A percentile compares a stretch with the other conserved stretches of the same genome.
phyloP scores from a whole-genome alignment of 257 asterid genomes.

The Solanum sitiens region DNA sequence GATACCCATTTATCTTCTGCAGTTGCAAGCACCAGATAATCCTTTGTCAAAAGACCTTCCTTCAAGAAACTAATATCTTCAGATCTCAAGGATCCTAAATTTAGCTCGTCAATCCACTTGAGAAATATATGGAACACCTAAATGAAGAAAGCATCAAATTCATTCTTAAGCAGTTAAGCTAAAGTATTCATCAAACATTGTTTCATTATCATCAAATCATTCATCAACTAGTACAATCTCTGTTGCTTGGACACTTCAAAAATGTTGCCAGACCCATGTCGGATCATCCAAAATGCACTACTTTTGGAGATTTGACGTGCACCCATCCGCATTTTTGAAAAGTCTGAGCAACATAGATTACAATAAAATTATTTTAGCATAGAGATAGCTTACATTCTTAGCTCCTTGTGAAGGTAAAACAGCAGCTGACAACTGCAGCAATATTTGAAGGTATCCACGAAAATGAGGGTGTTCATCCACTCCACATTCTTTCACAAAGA shows the following conservation, averaged over 20 bases:
- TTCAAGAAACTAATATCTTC: constrained; percentile 57
- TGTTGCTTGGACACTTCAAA: not conserved
- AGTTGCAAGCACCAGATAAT: constrained; percentile 68
- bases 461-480: constrained; percentile 61
- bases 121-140: constrained; percentile 71
- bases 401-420: constrained; percentile 74
- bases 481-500: constrained; percentile 84
- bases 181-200: not conserved
- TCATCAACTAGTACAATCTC: not conserved
- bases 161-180: not conserved
- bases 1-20: constrained; percentile 94
- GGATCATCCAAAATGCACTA: not conserved
- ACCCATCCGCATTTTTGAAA: not conserved
- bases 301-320: not conserved
- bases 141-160: not conserved
- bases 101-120: constrained; percentile 65
- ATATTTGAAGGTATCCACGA: constrained; percentile 62
- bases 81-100: constrained; percentile 53
- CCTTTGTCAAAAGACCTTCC: constrained; percentile 48
- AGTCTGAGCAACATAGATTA: not conserved
- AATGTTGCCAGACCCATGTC: not conserved
- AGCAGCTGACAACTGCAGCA: constrained; percentile 51
- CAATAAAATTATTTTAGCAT: not conserved
- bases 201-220: not conserved
- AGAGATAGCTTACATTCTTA: constrained; percentile 40